A percentile compares a stretch with the other conserved stretches of the same genome.
phyloP scores from a whole-genome alignment of 805 yeast genomes.

The Isabelozyma pseudorhagii region DNA sequence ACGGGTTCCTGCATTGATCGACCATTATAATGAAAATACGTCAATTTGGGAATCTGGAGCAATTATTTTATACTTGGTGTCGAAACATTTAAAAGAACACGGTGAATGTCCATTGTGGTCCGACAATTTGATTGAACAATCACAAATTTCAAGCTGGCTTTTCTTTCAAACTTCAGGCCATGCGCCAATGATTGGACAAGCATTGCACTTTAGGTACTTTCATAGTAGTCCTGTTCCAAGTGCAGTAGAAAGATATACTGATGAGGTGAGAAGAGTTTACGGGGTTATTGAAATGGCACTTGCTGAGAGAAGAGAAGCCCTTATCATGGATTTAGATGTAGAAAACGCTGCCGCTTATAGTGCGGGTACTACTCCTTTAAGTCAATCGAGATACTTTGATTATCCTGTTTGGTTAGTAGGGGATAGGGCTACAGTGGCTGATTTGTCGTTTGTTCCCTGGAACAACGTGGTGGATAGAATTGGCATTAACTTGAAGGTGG shows the following conservation, averaged over 20 bases:
- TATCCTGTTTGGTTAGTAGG: conserved; percentile 96
- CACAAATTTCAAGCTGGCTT: conserved; percentile 84
- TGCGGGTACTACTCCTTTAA: conserved; percentile 83
- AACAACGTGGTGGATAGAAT: conserved; percentile 91
- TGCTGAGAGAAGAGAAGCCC: conserved; percentile 87
- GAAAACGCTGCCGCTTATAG: conserved; percentile 86
- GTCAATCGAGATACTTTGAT: conserved; percentile 83
- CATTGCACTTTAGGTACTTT: conserved; percentile 88
- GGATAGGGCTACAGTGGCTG: conserved; percentile 77
- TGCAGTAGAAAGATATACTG: conserved; percentile 87
- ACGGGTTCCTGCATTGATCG: conserved; percentile 90
- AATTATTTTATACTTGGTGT: conserved; percentile 76
- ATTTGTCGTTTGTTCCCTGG: conserved; percentile 93
- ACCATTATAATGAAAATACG: conserved; percentile 75
- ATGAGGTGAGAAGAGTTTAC: conserved; percentile 88
- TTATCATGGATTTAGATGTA: conserved; percentile 83
- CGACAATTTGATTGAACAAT: conserved; percentile 70
- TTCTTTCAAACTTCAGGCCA: conserved; percentile 96
- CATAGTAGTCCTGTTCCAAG: conserved; percentile 82
- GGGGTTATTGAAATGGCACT: conserved; percentile 94
- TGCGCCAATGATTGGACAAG: conserved; percentile 99
- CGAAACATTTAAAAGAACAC: conserved; percentile 58
- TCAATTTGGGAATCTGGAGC: conserved; percentile 96
- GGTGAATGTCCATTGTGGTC: conserved; percentile 80
- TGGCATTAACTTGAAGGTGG: conserved; percentile 81